Conservation (phyloP, 192 early-diverging fungal species). For the Coemansia sp. region DNA sequence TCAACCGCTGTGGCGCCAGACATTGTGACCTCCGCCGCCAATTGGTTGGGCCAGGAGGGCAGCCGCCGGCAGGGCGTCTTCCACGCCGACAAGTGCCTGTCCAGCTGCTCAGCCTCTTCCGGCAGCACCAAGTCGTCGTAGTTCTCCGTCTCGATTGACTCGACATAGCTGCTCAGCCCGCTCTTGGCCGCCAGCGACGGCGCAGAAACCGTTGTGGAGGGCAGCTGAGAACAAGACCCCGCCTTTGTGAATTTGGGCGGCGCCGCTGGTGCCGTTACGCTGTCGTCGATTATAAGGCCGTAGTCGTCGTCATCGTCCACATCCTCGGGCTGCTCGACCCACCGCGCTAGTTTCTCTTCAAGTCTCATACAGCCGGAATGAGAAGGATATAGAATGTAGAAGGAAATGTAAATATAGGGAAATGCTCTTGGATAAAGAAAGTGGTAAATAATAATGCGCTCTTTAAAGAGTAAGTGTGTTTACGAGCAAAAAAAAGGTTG, state of each 20-base stretch:
- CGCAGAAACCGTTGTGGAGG: slow-evolving; percentile 22
- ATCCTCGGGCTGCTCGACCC: slow-evolving; percentile 44
- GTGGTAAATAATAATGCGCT: neutral
- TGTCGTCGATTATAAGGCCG: slow-evolving; percentile 47
- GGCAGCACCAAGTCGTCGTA: slow-evolving; percentile 50
- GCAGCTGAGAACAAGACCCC: slow-evolving; percentile 40
- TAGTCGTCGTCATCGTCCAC: slow-evolving; percentile 42
- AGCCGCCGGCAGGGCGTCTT: slow-evolving; percentile 33
- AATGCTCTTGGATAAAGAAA: slow-evolving; percentile 11
- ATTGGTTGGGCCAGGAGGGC: slow-evolving; percentile 27
- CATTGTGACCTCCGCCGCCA: slow-evolving; percentile 28
- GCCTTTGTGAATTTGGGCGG: slow-evolving; percentile 37
- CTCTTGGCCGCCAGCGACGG: slow-evolving; percentile 17
- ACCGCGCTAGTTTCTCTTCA: slow-evolving; percentile 39
- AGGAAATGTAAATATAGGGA: slow-evolving; percentile 1
- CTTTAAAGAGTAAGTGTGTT: neutral
- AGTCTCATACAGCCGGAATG: slow-evolving; percentile 23
- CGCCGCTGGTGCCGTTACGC: slow-evolving; percentile 22
- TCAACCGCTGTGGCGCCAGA: slow-evolving; percentile 48
- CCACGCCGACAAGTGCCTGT: slow-evolving; percentile 34
- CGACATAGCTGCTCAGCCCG: slow-evolving; percentile 31
- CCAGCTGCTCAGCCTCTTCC: slow-evolving; percentile 39
- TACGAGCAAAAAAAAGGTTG: neutral
- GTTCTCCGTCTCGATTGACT: slow-evolving; percentile 32
- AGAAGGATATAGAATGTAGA: neutral